Conservation (phyloP, 2,329 filamentous ascomycete species). For the Aspergillus pseudotamarii region DNA sequence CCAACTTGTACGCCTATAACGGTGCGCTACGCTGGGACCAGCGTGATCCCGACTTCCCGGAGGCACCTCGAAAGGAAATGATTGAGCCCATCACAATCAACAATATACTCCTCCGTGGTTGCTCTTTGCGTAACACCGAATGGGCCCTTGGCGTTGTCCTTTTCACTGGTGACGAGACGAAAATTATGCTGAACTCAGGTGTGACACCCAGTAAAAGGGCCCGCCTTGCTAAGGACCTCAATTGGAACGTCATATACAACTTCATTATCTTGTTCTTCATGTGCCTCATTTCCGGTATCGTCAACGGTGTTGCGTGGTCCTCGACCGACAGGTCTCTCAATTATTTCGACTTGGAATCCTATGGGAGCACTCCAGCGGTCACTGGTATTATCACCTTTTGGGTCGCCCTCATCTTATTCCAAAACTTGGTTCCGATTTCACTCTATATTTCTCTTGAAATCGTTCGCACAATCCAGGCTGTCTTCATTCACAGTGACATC, state of each 20-base stretch:
- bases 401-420: constrained; percentile 91
- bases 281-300: constrained; percentile 82
- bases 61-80: constrained; percentile 72
- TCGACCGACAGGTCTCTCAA: constrained; percentile 72
- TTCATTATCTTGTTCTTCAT: constrained; percentile 87
- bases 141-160: constrained; percentile 92
- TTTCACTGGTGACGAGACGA: constrained; percentile 94
- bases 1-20: constrained; percentile 94
- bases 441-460: constrained; percentile 98
- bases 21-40: constrained; percentile 88
- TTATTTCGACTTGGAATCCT: constrained; percentile 84
- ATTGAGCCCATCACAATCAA: constrained; percentile 92
- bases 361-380: constrained; percentile 72
- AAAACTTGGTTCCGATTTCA: constrained; percentile 98
- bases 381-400: constrained; percentile 97
- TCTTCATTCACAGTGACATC: constrained; percentile 96
- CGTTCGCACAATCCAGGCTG: constrained; percentile 85
- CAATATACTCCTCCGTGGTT: constrained; percentile 90
- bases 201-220: constrained; percentile 93
- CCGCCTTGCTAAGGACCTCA: constrained; percentile 87
- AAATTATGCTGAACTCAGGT: constrained; percentile 98
- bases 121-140: constrained; percentile 91
- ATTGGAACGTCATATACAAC: constrained; percentile 97
- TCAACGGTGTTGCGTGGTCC: constrained; percentile 81
- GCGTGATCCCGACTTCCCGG: constrained; percentile 63